Conservation (phyloP, 257 asterid species). For the Leptodermis oblonga region DNA sequence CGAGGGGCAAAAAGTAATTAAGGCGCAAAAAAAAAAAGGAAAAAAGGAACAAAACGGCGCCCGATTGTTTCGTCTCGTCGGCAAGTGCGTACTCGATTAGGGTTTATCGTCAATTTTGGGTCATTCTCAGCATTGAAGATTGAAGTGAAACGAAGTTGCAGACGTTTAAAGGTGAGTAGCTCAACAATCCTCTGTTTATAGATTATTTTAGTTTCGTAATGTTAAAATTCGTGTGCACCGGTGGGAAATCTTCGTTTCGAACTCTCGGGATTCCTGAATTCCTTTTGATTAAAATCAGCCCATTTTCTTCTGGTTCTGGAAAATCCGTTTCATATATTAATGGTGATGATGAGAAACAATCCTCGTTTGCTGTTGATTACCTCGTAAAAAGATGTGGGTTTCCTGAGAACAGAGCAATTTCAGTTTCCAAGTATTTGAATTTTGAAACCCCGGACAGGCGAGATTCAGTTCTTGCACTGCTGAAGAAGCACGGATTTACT, state of each 20-base stretch:
- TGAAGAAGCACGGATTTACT: constrained; percentile 8
- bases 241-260: constrained; percentile 1
- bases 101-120: neutral
- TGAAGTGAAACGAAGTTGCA: neutral
- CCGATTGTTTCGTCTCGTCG: neutral
- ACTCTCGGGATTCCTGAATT: neutral
- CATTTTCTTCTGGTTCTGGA: neutral
- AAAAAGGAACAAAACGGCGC: neutral
- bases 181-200: too few relatives aligned
- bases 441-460: constrained; percentile 18
- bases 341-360: neutral
- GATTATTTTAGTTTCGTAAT: neutral
- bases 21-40: too few relatives aligned
- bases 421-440: constrained; percentile 12
- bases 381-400: constrained; percentile 22
- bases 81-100: neutral
- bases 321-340: neutral
- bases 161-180: neutral
- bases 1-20: too few relatives aligned
- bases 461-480: neutral
- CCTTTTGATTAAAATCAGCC: neutral
- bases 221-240: neutral
- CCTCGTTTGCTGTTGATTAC: constrained; percentile 11
- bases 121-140: neutral
- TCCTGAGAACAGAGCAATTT: constrained; percentile 19